These are phyloP conservation scores for Simmondsia chinensis DNA, from an alignment of 148 eudicot species.

Conservation along the genomic window DNA sequence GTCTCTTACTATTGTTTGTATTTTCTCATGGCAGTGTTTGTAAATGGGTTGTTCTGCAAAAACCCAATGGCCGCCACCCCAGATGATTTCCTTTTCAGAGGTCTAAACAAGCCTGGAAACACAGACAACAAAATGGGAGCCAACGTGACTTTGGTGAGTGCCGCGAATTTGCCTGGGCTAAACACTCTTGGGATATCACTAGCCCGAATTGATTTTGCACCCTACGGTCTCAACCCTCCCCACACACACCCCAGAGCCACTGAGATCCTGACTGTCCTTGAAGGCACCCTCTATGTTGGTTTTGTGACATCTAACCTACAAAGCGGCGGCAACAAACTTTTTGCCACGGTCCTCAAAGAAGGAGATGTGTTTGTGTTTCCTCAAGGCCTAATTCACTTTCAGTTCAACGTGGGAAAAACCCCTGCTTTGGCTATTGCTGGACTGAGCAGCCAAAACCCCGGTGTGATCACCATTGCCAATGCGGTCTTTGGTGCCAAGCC, in stretches of 20 bases:
- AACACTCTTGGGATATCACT: slow-evolving; percentile 14
- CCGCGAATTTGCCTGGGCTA: slow-evolving; percentile 8
- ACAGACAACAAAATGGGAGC: slow-evolving; percentile 5
- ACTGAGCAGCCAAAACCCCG: slow-evolving; percentile 24
- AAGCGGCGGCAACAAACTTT: slow-evolving; percentile 7
- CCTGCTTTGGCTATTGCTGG: slow-evolving; percentile 13
- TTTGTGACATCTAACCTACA: slow-evolving; percentile 19
- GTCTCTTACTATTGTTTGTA: no score
- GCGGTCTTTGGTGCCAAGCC: slow-evolving; percentile 17
- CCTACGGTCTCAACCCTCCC: slow-evolving; percentile 13
- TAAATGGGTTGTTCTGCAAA: slow-evolving; percentile 13
- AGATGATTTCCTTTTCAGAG: slow-evolving; percentile 12
- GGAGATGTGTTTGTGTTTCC: slow-evolving; percentile 27
- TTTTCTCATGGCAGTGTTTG: slow-evolving; percentile 4
- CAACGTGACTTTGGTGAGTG: slow-evolving; percentile 4
- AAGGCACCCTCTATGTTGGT: slow-evolving; percentile 17
- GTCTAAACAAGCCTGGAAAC: slow-evolving; percentile 2
- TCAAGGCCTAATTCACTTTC: slow-evolving; percentile 25
- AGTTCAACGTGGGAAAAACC: slow-evolving; percentile 9
- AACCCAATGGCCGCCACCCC: slow-evolving; percentile 9
- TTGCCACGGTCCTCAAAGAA: slow-evolving; percentile 11
- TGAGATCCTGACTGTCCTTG: slow-evolving; percentile 15
- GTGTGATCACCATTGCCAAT: slow-evolving; percentile 18
- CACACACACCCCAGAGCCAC: slow-evolving; percentile 18
- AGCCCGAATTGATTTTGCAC: slow-evolving; percentile 13